Base-by-base conservation (phyloP, 2,329 filamentous ascomycete genomes). In the Neospermospora avenae region DNA sequence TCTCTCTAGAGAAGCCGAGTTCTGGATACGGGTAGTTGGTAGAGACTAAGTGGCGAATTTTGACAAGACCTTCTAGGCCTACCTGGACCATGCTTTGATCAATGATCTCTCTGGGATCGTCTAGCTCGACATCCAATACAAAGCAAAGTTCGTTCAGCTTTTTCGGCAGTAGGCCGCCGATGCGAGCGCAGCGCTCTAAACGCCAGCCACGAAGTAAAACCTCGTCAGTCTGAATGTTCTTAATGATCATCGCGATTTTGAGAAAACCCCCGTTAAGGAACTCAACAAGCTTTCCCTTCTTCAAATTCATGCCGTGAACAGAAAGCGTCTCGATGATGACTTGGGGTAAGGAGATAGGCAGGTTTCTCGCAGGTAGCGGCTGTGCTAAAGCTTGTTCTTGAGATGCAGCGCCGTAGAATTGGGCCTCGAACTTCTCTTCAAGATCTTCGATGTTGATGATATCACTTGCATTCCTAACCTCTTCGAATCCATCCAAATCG, bases 11-110 rank as follows among this genome's bases (percentile, higher is more conserved):
- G 25, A 45, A 55, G 42, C 52, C 39, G 22, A 49, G 74, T 0
- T 69, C 61, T 0, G 80, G 80, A 35, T 77, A 83, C 0, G 71
- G 64, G 0, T 76, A 70, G 60, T 89, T 90, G 0, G 86, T 90
- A 1, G 80, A 72, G 0, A 77, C 68, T 0, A 89, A 70, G 0
- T 69, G 67, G 0, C 82, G 73, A 13, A 76, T 72, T 1, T 71
- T 63, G 2, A 75, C 65, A 0, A 86, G 73, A 0, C 74, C 61
- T 0, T 66, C 54, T 0, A 79, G 57, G 0, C 69, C 51, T 0
- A 86, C 68, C 1, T 83, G 78, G 0, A 80, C 64, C 0, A 77
- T 60, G 0, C 74, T 70, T 18, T 81, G 77, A 0, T 71, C 57
- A 1, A 75, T 57, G 0, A 68, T 44, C 0, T 63, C 25, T 3